Conservation (phyloP, 495 filamentous ascomycete genomes). For the Melanomma pulvis-pyrius region DNA sequence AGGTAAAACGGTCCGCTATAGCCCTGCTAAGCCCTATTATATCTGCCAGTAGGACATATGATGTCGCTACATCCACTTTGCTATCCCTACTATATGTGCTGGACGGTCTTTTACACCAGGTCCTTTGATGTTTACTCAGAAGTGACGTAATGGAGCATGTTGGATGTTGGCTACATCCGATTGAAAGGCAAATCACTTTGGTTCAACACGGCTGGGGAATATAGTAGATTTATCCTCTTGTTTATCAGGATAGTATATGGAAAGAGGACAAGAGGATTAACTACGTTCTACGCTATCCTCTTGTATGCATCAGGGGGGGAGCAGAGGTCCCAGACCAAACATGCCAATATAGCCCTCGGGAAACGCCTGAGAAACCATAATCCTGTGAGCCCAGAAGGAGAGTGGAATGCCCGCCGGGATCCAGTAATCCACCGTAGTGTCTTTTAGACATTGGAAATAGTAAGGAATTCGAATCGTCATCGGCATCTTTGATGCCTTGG, state of each 20-base stretch:
- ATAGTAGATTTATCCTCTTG: not conserved
- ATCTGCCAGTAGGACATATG: too few species aligned
- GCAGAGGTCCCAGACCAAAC: not conserved
- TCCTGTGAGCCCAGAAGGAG: not conserved
- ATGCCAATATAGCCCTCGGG: not conserved
- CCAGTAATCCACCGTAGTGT: not conserved
- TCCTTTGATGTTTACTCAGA: too few species aligned
- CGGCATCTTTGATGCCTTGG: slow-evolving; percentile 3
- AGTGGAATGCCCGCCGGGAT: not conserved
- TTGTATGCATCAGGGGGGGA: not conserved
- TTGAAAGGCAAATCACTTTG: too few species aligned
- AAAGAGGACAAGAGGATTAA: not conserved
- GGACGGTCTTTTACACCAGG: too few species aligned
- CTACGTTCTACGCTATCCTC: not conserved
- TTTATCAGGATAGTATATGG: not conserved
- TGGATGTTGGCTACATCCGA: too few species aligned
- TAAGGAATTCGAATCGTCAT: slow-evolving; percentile 9
- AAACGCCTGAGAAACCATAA: not conserved
- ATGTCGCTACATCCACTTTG: too few species aligned
- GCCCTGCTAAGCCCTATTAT: too few species aligned
- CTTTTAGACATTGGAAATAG: not conserved
- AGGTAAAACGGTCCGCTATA: too few species aligned
- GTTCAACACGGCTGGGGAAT: too few species aligned
- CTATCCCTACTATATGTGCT: too few species aligned
- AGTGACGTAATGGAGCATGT: too few species aligned